Percentiles rank a stretch among this genome's conserved stretches.
Evolutionary conservation across 2,329 filamentous ascomycete genomes (phyloP).

Genomic region (Aspergillus piperis): DNA sequence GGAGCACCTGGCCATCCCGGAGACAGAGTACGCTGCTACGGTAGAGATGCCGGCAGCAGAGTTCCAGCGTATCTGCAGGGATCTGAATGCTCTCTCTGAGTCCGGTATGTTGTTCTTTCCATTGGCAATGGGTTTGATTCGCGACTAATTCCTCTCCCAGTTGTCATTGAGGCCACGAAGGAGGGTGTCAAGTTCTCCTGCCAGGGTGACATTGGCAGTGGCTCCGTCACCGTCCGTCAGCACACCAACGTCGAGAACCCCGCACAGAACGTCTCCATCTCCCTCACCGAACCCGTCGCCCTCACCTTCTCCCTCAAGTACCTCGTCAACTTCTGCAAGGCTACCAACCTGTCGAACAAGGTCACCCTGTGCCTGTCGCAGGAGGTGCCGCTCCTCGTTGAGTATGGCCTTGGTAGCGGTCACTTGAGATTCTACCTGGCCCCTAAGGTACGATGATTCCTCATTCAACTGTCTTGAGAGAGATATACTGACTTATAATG

Average conservation of each 20-base stretch:
- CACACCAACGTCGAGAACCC: constrained; percentile 90
- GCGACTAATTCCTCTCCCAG: constrained; percentile 51
- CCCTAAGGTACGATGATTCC: constrained; percentile 72
- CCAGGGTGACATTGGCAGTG: constrained; percentile 93
- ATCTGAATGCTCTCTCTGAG: constrained; percentile 89
- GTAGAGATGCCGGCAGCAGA: constrained; percentile 85
- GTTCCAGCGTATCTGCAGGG: constrained; percentile 93
- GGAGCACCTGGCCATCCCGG: constrained; percentile 96
- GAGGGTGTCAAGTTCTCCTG: constrained; percentile 95
- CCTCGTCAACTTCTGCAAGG: constrained; percentile 99
- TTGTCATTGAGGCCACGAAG: constrained; percentile 93
- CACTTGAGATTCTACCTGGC: constrained; percentile 97
- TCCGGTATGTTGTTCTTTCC: constrained; percentile 67
- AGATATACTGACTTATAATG: constrained; percentile 36
- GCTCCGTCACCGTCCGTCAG: constrained; percentile 85
- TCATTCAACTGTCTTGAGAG: neutral
- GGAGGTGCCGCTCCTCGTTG: constrained; percentile 93
- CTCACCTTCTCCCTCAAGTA: constrained; percentile 99
- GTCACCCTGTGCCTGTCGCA: constrained; percentile 95
- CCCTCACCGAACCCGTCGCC: constrained; percentile 86
- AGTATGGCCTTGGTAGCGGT: constrained; percentile 82
- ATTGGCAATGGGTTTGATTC: neutral
- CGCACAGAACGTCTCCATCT: constrained; percentile 80
- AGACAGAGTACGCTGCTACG: constrained; percentile 95
- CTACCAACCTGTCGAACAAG: constrained; percentile 73